Evolutionary conservation across 305 asterid genomes (phyloP), one percentile per base, ranked within the genome.

Genomic region (Fraxinus platypoda): DNA sequence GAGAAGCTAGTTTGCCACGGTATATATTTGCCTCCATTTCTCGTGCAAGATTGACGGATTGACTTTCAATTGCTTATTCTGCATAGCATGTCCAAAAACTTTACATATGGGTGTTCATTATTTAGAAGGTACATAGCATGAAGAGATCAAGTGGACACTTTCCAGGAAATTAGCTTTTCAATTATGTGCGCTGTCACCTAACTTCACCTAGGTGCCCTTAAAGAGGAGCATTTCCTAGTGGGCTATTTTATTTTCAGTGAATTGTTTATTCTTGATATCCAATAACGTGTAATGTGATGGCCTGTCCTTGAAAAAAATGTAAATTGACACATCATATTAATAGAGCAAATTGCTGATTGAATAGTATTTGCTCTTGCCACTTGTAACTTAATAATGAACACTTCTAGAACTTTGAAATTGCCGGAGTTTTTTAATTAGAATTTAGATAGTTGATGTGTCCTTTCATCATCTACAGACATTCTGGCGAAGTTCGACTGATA

Each of bases 401-500:
- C 74, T 11, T 68, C 0, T 26, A 13, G 7, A 68, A 30, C 38
- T 70, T 34, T 70, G 41, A 26, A 3, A 31, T 4, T 30, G 71
- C 54, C 19, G 6, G 26, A 31, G 64, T 72, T 52, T 37, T 26
- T 26, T 59, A 75, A 25, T 28, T 33, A 26, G 6, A 73, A 23
- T 78, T 62, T 15, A 4, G 21, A 52, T 4, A 1, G 33, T 85
- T 85, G 35, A 37, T 68, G 34, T 74, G 7, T 54, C 62, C 73
- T 80, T 82, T 84, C 81, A 38, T 88, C 49, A 38, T 88, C 49
- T 81, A 33, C 87, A 97, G 99, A 90, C 83, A 91, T 86, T 95
- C 97, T 3, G 99, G 99, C 52, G 98, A 97, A 87, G 89, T 97
- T 76, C 91, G 93, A 74, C 74, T 97, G 83, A 94, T 97, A 85